These are phyloP conservation scores for Talaromyces adpressus DNA, from an alignment of 495 filamentous ascomycete genomes.

Conservation along the genomic window DNA sequence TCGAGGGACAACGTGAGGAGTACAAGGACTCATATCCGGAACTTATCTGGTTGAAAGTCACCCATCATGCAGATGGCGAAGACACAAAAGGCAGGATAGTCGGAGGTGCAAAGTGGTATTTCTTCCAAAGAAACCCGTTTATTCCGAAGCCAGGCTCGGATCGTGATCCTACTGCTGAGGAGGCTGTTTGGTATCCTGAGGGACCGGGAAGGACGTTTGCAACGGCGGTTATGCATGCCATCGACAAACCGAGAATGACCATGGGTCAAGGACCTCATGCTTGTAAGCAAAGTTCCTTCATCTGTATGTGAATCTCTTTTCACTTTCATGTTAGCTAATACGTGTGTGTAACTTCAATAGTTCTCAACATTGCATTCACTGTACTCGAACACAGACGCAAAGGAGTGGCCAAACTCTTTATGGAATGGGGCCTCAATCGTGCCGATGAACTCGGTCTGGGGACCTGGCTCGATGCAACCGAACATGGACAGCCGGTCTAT, in stretches of 20 bases:
- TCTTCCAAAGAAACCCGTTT: constrained; percentile 19
- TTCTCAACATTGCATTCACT: constrained; percentile 17
- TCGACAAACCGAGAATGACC: constrained; percentile 9
- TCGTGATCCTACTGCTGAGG: constrained; percentile 8
- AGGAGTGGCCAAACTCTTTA: constrained; percentile 20
- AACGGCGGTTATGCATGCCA: constrained; percentile 12
- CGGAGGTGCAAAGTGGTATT: constrained; percentile 20
- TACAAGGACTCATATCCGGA: constrained; percentile 3
- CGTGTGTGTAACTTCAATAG: constrained; percentile 5
- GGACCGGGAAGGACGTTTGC: constrained; percentile 14
- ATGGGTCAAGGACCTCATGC: constrained; percentile 14
- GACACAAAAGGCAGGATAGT: constrained; percentile 11
- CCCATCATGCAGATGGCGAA: constrained; percentile 6
- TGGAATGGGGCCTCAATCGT: constrained; percentile 22
- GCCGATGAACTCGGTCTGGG: constrained; percentile 21
- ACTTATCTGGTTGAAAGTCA: constrained; percentile 15
- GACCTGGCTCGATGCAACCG: constrained; percentile 20
- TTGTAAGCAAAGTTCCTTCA: constrained; percentile 10
- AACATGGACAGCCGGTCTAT: constrained; percentile 18
- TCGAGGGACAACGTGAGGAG: neutral
- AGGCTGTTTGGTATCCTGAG: constrained; percentile 20
- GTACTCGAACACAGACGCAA: constrained; percentile 12
- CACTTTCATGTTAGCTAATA: neutral
- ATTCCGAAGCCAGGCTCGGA: neutral
- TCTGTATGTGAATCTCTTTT: neutral